phyloP scores from a whole-genome alignment of 495 filamentous ascomycete genomes.

The Penicillium cataractarum region DNA sequence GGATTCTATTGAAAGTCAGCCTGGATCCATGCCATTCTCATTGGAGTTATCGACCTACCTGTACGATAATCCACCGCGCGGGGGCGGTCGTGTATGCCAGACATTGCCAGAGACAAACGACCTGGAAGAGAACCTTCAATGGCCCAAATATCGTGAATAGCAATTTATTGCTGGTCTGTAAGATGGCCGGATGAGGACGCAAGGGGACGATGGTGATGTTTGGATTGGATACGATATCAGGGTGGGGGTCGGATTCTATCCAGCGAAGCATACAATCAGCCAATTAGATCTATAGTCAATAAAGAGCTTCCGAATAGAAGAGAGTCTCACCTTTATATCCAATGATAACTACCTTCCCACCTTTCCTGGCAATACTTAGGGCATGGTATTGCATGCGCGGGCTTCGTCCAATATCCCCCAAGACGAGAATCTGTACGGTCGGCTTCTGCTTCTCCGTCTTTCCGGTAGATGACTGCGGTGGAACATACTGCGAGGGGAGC shows the following conservation, averaged over 20 bases:
- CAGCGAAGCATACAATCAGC: background rate
- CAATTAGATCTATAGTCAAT: background rate
- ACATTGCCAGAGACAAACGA: conserved; percentile 66
- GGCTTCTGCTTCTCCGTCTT: conserved; percentile 25
- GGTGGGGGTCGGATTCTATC: conserved; percentile 70
- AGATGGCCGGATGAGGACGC: conserved; percentile 58
- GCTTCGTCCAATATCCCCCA: conserved; percentile 96
- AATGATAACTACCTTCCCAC: conserved; percentile 79
- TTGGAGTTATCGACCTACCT: conserved; percentile 43
- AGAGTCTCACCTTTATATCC: conserved; percentile 73
- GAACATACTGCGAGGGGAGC: conserved; percentile 55
- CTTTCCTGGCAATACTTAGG: conserved; percentile 84
- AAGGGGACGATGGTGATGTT: conserved; percentile 71
- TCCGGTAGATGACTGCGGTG: conserved; percentile 14
- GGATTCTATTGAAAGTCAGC: conserved; percentile 68
- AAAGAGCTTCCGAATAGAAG: background rate
- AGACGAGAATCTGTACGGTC: conserved; percentile 81
- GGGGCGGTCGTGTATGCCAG: conserved; percentile 75
- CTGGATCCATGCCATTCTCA: background rate
- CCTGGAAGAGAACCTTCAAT: conserved; percentile 84
- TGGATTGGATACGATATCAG: conserved; percentile 67
- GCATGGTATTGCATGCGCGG: conserved; percentile 99
- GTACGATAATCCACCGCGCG: conserved; percentile 79
- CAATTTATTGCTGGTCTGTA: conserved; percentile 70
- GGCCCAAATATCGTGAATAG: conserved; percentile 81